These are phyloP conservation scores for Ascochyta viciae-villosae DNA, from an alignment of 2,329 filamentous ascomycete species.

Conservation along the genomic window DNA sequence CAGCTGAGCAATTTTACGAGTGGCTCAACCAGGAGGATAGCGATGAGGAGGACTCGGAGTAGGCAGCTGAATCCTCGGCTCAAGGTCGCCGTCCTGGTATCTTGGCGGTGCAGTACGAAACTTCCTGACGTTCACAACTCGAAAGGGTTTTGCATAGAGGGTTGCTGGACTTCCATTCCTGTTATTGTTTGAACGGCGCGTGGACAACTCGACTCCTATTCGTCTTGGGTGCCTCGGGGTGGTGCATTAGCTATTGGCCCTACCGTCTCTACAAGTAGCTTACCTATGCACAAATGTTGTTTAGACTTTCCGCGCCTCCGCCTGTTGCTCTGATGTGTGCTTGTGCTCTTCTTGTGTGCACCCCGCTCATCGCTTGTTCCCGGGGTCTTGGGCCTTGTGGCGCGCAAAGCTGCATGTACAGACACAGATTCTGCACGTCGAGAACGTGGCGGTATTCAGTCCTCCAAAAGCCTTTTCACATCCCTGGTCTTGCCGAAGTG, in stretches of 20 bases:
- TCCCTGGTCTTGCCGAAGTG: background rate
- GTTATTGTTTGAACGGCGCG: slow-evolving; percentile 24
- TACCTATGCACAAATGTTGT: slow-evolving; percentile 23
- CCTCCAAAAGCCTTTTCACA: background rate
- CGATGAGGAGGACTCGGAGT: slow-evolving; percentile 52
- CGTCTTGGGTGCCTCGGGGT: background rate
- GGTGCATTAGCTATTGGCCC: background rate
- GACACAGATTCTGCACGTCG: slow-evolving; percentile 20
- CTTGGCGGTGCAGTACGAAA: background rate
- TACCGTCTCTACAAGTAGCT: slow-evolving; percentile 24
- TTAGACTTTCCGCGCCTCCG: slow-evolving; percentile 3
- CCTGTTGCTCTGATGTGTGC: slow-evolving; percentile 3
- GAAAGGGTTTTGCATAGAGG: background rate
- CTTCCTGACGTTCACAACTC: background rate
- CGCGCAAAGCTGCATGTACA: slow-evolving; percentile 12
- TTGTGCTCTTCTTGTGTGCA: slow-evolving; percentile 15
- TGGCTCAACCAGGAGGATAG: slow-evolving; percentile 84
- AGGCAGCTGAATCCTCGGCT: slow-evolving; percentile 1
- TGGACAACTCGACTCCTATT: slow-evolving; percentile 31
- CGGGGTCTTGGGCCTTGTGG: slow-evolving; percentile 20
- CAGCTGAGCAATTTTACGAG: slow-evolving; percentile 89
- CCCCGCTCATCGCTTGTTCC: slow-evolving; percentile 11
- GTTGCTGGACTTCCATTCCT: slow-evolving; percentile 12
- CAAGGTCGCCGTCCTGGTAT: background rate
- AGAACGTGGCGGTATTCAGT: slow-evolving; percentile 10